These are phyloP conservation scores for Scenedesmus sp. DNA, from an alignment of 163 green algal species.

Conservation along the genomic window DNA sequence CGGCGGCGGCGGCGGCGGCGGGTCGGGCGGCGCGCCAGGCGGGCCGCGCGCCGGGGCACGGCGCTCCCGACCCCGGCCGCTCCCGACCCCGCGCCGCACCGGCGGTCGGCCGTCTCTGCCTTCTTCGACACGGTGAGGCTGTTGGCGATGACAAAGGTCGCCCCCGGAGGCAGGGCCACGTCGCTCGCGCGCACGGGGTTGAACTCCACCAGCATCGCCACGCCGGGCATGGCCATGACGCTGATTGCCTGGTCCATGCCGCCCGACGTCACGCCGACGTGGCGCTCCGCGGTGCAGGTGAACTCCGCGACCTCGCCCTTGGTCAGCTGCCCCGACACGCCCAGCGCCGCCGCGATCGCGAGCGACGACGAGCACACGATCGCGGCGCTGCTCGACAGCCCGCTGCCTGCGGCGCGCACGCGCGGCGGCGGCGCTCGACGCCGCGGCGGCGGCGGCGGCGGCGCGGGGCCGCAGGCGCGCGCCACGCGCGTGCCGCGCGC, in stretches of 20 bases:
- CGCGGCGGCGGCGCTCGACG: background rate
- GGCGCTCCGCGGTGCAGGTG: slow-evolving; percentile 84
- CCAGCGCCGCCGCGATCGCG: slow-evolving; percentile 69
- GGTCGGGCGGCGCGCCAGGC: too few relatives aligned
- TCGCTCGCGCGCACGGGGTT: slow-evolving; percentile 88
- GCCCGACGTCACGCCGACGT: slow-evolving; percentile 87
- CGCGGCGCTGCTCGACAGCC: slow-evolving; percentile 86
- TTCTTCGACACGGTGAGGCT: slow-evolving; percentile 94
- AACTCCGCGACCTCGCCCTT: slow-evolving; percentile 88
- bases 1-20: too few relatives aligned
- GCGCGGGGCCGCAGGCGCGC: too few relatives aligned
- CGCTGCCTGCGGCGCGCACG: slow-evolving; percentile 61
- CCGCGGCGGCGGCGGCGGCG: too few relatives aligned
- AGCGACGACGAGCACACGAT: slow-evolving; percentile 89
- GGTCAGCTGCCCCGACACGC: slow-evolving; percentile 11
- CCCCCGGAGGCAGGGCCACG: slow-evolving; percentile 81
- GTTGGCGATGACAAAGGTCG: slow-evolving; percentile 95
- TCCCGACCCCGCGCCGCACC: slow-evolving; percentile 45
- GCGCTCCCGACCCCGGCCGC: background rate
- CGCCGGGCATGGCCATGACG: slow-evolving; percentile 88
- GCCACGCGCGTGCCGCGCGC: too few relatives aligned
- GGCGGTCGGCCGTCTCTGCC: slow-evolving; percentile 80
- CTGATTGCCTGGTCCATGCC: slow-evolving; percentile 98
- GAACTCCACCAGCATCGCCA: slow-evolving; percentile 94
- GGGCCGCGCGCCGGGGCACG: too few relatives aligned